Base-by-base conservation (phyloP, 2,329 filamentous ascomycete species). In the Aschersonia sp. region DNA sequence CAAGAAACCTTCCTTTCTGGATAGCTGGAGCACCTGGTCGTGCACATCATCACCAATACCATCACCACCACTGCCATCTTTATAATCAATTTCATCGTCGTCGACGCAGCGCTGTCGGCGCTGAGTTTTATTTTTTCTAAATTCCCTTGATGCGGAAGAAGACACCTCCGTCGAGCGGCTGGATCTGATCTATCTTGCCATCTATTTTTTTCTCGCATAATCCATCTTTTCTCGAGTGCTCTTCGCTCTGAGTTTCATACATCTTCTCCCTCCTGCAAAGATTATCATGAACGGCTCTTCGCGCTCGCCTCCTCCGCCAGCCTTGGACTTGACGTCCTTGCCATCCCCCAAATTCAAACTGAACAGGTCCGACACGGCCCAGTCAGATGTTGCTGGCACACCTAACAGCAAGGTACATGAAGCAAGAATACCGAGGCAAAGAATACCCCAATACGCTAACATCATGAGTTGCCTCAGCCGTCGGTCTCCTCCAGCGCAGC, bases 401-500 rank as follows among this genome's bases (percentile, higher is more conserved):
- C 9, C 49, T 45, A 38, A 31, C n/a, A 47, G 50, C 42, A 60
- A 61, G 55, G 59, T 58, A 20, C 20, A 20, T 20, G 20, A 20
- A 20, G 20, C 20, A 20, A 20, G 20, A 20, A 20, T 20, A 20
- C 20, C 20, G 20, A 20, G 20, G 20, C 20, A 20, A 20, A 20
- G 20, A 20, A 20, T 20, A 20, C 20, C 20, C 20, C 20, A 20
- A 20, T 20, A 20, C 20, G 20, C 20, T 20, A 20, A 20, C 20
- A 20, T 7, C 9, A 38, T 30, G 40, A 43, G 30, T 40, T 4
- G 7, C 35, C 12, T 12, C 7, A 38, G 12, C 35, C 35, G 58
- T 53, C 58, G 57, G 29, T 58, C 59, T 35, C 56, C 47, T 59
- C 60, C 9, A 61, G 58, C 53, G 54, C 60, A 28, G 46, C 50